These are phyloP conservation scores for Taphrina pruni DNA, from an alignment of 1,139 yeast genomes.

Conservation along the genomic window DNA sequence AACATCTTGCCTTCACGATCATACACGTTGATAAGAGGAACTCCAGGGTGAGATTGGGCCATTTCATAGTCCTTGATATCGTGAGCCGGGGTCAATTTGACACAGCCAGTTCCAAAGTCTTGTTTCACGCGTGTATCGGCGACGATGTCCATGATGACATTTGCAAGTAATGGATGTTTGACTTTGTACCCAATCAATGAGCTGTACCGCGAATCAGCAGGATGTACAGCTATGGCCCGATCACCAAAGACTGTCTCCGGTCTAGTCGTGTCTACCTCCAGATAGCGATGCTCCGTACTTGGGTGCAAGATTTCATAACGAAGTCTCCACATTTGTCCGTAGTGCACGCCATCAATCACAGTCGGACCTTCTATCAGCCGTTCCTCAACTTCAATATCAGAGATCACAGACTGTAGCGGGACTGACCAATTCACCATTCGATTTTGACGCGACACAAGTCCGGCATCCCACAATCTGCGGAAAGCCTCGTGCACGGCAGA, in stretches of 20 bases:
- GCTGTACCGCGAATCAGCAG: slow-evolving; percentile 27
- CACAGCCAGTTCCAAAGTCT: slow-evolving; percentile 44
- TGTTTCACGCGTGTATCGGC: slow-evolving; percentile 41
- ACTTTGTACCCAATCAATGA: slow-evolving; percentile 33
- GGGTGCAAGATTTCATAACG: slow-evolving; percentile 33
- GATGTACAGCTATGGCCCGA: slow-evolving; percentile 43
- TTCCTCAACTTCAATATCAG: slow-evolving; percentile 43
- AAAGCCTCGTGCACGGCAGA: slow-evolving; percentile 42
- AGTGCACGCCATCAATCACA: slow-evolving; percentile 27
- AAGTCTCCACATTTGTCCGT: slow-evolving; percentile 41
- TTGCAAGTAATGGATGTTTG: slow-evolving; percentile 39
- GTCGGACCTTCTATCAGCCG: slow-evolving; percentile 16
- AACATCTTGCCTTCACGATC: slow-evolving; percentile 39
- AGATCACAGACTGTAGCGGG: slow-evolving; percentile 41
- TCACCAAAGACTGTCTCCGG: slow-evolving; percentile 44
- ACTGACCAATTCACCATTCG: slow-evolving; percentile 45
- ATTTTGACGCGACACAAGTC: slow-evolving; percentile 40
- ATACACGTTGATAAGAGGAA: slow-evolving; percentile 25
- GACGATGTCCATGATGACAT: slow-evolving; percentile 33
- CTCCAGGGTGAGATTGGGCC: slow-evolving; percentile 32
- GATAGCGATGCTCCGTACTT: neutral
- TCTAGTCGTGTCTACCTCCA: slow-evolving; percentile 42
- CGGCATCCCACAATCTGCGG: slow-evolving; percentile 39
- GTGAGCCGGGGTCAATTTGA: slow-evolving; percentile 44
- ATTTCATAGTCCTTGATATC: slow-evolving; percentile 42